Evolutionary conservation across 2,329 filamentous ascomycete genomes (phyloP).

Genomic region (Elsinoe necatrix): DNA sequence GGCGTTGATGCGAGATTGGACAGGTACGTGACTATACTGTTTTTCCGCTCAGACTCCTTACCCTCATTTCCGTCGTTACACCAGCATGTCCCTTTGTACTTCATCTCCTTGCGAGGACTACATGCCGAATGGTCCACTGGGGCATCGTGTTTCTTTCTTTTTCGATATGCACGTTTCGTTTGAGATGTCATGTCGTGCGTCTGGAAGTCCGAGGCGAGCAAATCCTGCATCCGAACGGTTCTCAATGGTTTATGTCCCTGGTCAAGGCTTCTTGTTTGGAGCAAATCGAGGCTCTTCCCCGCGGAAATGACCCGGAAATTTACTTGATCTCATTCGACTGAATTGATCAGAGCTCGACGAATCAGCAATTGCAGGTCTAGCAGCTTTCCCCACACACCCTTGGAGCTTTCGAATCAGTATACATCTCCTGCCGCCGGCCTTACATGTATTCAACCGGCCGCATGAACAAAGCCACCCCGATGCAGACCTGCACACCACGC

Average conservation of each 20-base stretch:
- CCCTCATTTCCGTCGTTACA: conserved; percentile 2
- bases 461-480: conserved; percentile 2
- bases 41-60: background rate
- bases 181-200: background rate
- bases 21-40: conserved; percentile 59
- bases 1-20: conserved; percentile 71
- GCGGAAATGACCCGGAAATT: conserved; percentile 1
- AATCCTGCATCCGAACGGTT: conserved; percentile 7
- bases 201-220: conserved; percentile 4
- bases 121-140: background rate
- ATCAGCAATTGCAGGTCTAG: background rate
- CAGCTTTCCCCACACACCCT: conserved; percentile 8
- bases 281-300: conserved; percentile 4
- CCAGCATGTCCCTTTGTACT: conserved; percentile 11
- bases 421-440: conserved; percentile 7
- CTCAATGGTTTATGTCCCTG: background rate
- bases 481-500: conserved; percentile 5
- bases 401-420: conserved; percentile 4
- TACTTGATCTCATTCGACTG: background rate
- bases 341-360: background rate
- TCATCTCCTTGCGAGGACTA: background rate
- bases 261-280: background rate
- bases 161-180: conserved; percentile 7
- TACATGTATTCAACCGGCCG: background rate
- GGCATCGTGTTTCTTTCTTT: background rate